phyloP scores from a whole-genome alignment of 176 grass and related monocot genomes.

The Metroxylon sagu region DNA sequence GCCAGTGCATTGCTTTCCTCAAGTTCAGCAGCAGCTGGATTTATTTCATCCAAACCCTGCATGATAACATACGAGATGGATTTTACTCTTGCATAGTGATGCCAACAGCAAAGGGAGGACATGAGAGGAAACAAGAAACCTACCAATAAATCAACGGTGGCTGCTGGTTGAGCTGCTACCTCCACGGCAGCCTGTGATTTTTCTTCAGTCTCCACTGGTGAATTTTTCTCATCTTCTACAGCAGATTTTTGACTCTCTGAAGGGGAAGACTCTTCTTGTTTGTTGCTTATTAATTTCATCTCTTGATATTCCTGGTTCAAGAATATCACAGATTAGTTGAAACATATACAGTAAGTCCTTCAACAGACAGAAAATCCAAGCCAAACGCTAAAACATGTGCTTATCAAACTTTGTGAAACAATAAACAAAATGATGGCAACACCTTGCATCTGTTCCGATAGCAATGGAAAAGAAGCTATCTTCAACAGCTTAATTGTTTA shows the following conservation, averaged over 20 bases:
- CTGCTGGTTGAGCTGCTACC: slow-evolving; percentile 29
- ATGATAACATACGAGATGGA: slow-evolving; percentile 1
- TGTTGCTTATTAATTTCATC: slow-evolving; percentile 16
- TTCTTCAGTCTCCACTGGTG: slow-evolving; percentile 24
- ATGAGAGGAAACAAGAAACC: slow-evolving; percentile 4
- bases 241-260: slow-evolving; percentile 24
- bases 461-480: too few relatives aligned
- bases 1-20: slow-evolving; percentile 72
- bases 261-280: slow-evolving; percentile 27
- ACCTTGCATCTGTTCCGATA: too few relatives aligned
- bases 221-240: slow-evolving; percentile 15
- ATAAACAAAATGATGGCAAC: too few relatives aligned
- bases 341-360: too few relatives aligned
- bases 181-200: slow-evolving; percentile 18
- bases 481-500: too few relatives aligned
- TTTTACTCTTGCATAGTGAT: not conserved
- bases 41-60: slow-evolving; percentile 60
- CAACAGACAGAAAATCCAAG: too few relatives aligned
- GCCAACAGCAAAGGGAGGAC: not conserved
- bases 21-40: slow-evolving; percentile 35
- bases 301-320: slow-evolving; percentile 54
- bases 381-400: too few relatives aligned
- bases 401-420: too few relatives aligned
- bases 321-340: not conserved
- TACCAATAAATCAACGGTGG: slow-evolving; percentile 59